Base-by-base conservation (phyloP, 1,139 yeast species). In the Lizanozyma gosingica region DNA sequence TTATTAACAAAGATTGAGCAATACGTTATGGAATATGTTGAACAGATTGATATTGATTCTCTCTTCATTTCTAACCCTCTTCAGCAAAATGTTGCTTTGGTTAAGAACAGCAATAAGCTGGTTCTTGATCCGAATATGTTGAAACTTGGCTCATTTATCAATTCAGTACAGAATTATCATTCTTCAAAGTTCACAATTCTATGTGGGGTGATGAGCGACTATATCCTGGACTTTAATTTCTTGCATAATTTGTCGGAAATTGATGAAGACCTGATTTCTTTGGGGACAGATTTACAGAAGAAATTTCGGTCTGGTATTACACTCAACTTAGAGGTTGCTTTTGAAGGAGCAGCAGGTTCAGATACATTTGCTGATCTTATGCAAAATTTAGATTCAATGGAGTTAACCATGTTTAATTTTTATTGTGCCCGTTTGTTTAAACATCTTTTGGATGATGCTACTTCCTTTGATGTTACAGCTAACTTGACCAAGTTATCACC, bases 11-110 rank as follows among this genome's bases (percentile, higher is more conserved):
- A 41, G 4, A 40, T 57, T 17, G 45, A 47, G 2, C 35, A 39
- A 1, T 40, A 45, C 4, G 39, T 56, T 11, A 38, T 29, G 2
- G 14, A 22, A 0, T 50, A 56, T 14, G 37, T 60, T 3, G 35
- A 42, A 16, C 17, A 40, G 37, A 33, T 52, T 37, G 38, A 49
- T 17, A 41, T 37, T 3, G 45, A 45, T 33, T 41, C 53, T 11
- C 48, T 70, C 22, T 53, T 73, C 0, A 55, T 70, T 34, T 64
- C 73, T 1, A 71, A 71, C 45, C 63, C 74, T 1, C 48, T 70
- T 39, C 65, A 54, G n/a, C 65, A 56, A 37, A 63, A 63, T 36
- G 52, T 63, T 4, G 57, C 54, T 38, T 54, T 69, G 38, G 48
- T 59, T 17, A 17, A 14, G 17, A 33, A 17, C 14, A 22, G 29